Evolutionary conservation across 805 yeast species (phyloP).

Genomic region (Saccharomycopsis javanensis): DNA sequence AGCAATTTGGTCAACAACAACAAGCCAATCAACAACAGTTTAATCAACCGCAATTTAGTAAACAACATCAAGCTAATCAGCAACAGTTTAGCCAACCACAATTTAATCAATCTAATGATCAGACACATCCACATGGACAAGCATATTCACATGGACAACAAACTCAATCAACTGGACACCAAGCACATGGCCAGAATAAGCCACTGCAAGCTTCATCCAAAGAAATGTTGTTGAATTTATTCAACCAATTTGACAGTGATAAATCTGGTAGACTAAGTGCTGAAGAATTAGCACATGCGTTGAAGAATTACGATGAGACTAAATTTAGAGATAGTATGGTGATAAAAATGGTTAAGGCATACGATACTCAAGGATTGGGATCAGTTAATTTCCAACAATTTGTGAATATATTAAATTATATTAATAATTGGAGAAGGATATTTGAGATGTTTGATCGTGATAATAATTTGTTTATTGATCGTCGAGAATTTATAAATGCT

Average conservation of each 20-base stretch:
- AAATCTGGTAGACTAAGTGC: conserved; percentile 5
- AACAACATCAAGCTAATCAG: neutral
- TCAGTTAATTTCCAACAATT: conserved; percentile 12
- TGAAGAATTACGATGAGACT: conserved; percentile 14
- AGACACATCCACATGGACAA: too few species aligned
- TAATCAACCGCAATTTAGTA: neutral
- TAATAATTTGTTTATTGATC: conserved; percentile 6
- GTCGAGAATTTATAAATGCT: conserved; percentile 9
- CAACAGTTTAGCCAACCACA: neutral
- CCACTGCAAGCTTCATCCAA: neutral
- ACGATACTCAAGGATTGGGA: conserved; percentile 1
- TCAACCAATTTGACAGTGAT: conserved; percentile 6
- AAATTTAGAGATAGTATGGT: conserved; percentile 9
- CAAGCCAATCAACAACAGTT: neutral
- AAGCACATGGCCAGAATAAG: neutral
- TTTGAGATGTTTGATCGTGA: conserved; percentile 13
- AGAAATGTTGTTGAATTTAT: neutral
- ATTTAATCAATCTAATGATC: neutral
- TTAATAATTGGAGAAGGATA: conserved; percentile 12
- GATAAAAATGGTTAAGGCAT: conserved; percentile 12
- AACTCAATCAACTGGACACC: too few species aligned
- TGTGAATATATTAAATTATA: conserved; percentile 6
- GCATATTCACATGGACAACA: too few species aligned
- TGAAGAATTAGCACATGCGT: conserved; percentile 8
- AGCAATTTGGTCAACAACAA: neutral